phyloP scores from a whole-genome alignment of 177 flowering plant species.

The Vitis hybrid region DNA sequence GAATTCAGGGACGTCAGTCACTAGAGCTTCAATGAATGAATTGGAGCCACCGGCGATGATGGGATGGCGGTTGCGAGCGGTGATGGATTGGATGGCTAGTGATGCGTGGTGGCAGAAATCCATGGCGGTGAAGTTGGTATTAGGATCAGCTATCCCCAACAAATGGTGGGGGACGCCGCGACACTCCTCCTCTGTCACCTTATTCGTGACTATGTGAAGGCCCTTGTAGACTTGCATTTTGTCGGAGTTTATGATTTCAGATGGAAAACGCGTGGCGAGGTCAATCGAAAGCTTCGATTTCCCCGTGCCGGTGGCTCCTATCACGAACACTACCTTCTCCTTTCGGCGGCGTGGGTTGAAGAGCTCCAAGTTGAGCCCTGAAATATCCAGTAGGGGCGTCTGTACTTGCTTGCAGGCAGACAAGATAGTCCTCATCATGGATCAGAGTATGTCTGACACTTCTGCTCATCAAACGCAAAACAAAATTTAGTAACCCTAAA shows the following conservation, averaged over 20 bases:
- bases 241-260: conserved; percentile 76
- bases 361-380: conserved; percentile 28
- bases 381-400: conserved; percentile 40
- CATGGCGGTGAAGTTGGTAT: conserved; percentile 39
- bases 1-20: conserved; percentile 40
- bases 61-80: conserved; percentile 40
- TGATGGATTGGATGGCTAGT: conserved; percentile 37
- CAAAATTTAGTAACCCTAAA: neutral
- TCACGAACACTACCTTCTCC: conserved; percentile 67
- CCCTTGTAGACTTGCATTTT: conserved; percentile 81
- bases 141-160: conserved; percentile 43
- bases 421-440: conserved; percentile 34
- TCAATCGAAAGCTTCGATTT: conserved; percentile 79
- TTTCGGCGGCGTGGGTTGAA: conserved; percentile 30
- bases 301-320: conserved; percentile 90
- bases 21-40: conserved; percentile 61
- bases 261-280: conserved; percentile 54
- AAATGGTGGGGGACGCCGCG: conserved; percentile 66
- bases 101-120: conserved; percentile 51
- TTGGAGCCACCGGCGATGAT: conserved; percentile 90
- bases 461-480: too few species aligned
- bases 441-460: conserved; percentile 1
- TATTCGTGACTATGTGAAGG: conserved; percentile 69
- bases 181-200: conserved; percentile 63
- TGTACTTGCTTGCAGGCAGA: conserved; percentile 38